These are phyloP conservation scores for Scedosporium minutisporum DNA, from an alignment of 2,329 filamentous ascomycete genomes.

Conservation along the genomic window DNA sequence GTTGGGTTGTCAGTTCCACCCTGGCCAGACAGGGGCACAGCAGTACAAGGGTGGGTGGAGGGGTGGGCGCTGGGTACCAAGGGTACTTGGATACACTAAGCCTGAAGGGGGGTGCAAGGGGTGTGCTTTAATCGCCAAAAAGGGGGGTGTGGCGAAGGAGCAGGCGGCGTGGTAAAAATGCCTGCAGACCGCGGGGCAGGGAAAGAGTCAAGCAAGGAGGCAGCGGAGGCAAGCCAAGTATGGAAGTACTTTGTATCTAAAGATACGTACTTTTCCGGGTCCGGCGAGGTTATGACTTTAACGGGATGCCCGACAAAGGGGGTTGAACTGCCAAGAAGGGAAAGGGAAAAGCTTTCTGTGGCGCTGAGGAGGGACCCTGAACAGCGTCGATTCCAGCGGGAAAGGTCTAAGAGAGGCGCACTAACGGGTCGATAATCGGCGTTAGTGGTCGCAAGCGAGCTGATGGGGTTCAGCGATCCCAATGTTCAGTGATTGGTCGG, in stretches of 20 bases:
- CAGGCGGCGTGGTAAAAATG: neutral
- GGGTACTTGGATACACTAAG: neutral
- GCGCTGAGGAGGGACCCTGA: neutral
- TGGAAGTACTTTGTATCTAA: neutral
- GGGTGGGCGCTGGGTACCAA: slow-evolving; percentile 1
- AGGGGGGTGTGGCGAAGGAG: neutral
- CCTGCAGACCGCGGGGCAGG: neutral
- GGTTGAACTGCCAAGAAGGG: neutral
- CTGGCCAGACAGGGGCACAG: slow-evolving; percentile 1
- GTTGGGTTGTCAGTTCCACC: neutral
- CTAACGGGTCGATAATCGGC: neutral
- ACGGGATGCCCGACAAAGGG: neutral
- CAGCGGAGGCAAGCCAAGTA: neutral
- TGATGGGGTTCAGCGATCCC: neutral
- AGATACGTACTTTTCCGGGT: neutral
- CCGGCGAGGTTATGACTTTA: neutral
- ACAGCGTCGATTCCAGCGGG: neutral
- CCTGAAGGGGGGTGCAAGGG: neutral
- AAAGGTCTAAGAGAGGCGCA: neutral
- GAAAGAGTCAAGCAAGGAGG: neutral
- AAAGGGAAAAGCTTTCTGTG: neutral
- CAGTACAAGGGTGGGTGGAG: slow-evolving; percentile 4
- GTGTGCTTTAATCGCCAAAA: neutral
- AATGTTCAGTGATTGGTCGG: neutral
- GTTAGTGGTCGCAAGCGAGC: neutral